phyloP scores from a whole-genome alignment of 73 alveolate species.

The Durusdinium trenchii region DNA sequence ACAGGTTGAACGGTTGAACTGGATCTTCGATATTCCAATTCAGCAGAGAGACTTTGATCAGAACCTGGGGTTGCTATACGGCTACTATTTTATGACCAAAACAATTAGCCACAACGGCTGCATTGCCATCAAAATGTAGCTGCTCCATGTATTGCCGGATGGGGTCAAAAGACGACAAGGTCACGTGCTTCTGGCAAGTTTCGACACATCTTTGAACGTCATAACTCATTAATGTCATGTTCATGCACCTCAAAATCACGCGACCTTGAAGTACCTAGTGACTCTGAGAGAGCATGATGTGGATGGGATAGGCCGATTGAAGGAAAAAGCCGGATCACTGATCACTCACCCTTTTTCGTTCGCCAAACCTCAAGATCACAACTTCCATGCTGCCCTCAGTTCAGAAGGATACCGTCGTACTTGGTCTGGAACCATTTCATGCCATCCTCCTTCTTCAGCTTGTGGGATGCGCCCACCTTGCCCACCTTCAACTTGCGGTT shows the following conservation, averaged over 20 bases:
- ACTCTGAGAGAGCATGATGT: background rate
- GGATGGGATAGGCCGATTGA: background rate
- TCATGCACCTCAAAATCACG: background rate
- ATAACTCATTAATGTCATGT: background rate
- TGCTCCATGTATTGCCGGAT: too few relatives aligned
- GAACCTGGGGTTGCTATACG: too few relatives aligned
- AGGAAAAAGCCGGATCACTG: background rate
- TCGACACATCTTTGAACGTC: background rate
- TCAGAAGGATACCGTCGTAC: constrained; percentile 93
- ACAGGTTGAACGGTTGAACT: too few relatives aligned
- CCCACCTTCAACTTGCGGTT: constrained; percentile 95
- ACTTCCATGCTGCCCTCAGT: background rate
- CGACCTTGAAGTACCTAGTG: background rate
- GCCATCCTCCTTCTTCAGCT: constrained; percentile 96
- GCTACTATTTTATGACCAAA: too few relatives aligned
- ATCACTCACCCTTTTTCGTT: background rate
- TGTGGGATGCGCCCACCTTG: constrained; percentile 96
- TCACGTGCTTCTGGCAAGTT: too few relatives aligned
- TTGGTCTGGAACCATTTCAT: constrained; percentile 96
- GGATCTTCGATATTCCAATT: too few relatives aligned
- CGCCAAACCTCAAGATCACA: background rate
- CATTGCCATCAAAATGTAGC: too few relatives aligned
- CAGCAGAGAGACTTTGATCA: too few relatives aligned
- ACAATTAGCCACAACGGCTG: too few relatives aligned
- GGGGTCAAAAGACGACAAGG: too few relatives aligned